These are phyloP conservation scores for Plectranthus barbatus DNA, from an alignment of 257 asterid genomes.

Conservation along the genomic window DNA sequence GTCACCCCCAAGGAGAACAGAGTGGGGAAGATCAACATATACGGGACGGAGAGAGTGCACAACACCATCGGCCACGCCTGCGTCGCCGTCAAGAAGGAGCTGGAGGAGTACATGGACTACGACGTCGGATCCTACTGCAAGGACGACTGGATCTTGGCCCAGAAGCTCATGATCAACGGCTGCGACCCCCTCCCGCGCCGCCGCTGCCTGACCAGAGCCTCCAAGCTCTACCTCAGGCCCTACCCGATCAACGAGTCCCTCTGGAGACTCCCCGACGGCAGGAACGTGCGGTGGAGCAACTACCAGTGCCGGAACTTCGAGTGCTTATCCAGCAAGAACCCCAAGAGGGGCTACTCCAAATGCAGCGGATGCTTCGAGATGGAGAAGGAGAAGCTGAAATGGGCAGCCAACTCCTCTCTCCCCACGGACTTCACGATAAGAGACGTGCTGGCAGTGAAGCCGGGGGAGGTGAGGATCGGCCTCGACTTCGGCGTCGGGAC, in stretches of 20 bases:
- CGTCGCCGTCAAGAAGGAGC: conserved; percentile 48
- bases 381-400: conserved; percentile 71
- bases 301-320: conserved; percentile 65
- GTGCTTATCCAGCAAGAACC: conserved; percentile 73
- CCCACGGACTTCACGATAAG: conserved; percentile 41
- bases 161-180: conserved; percentile 72
- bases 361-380: conserved; percentile 81
- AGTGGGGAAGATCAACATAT: conserved; percentile 53
- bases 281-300: conserved; percentile 87
- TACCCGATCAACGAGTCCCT: conserved; percentile 78
- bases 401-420: conserved; percentile 42
- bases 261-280: conserved; percentile 73
- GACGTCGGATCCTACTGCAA: conserved; percentile 85
- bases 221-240: conserved; percentile 67
- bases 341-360: conserved; percentile 55
- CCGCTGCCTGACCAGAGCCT: conserved; percentile 76
- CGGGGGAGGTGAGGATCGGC: conserved; percentile 67
- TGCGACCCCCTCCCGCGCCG: conserved; percentile 88
- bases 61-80: conserved; percentile 90
- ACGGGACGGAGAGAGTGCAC: conserved; percentile 47
- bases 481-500: conserved; percentile 75
- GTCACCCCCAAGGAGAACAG: conserved; percentile 69
- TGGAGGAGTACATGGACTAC: conserved; percentile 85
- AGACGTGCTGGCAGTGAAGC: conserved; percentile 47
- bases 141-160: conserved; percentile 78